These are phyloP conservation scores for Apiospora koreana DNA, from an alignment of 2,329 filamentous ascomycete species.

Conservation along the genomic window DNA sequence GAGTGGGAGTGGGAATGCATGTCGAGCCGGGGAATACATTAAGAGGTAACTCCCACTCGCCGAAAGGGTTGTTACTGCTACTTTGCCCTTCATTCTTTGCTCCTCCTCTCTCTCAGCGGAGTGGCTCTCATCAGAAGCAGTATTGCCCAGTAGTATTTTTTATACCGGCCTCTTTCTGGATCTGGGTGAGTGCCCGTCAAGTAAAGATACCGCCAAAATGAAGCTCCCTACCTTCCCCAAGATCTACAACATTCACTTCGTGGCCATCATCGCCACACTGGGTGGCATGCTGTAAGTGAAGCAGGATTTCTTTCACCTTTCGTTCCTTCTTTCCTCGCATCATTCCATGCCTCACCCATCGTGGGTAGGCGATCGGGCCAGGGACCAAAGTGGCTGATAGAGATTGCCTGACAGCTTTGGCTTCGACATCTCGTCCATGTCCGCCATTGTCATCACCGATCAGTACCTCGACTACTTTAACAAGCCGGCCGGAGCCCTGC, in stretches of 20 bases:
- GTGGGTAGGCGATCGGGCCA: neutral
- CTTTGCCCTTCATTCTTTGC: neutral
- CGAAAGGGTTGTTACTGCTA: neutral
- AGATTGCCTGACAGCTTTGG: conserved; percentile 36
- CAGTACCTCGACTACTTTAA: conserved; percentile 56
- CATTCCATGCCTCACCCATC: no score
- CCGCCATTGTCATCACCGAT: conserved; percentile 53
- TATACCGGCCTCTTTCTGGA: neutral
- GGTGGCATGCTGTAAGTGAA: conserved; percentile 47
- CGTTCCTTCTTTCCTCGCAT: neutral
- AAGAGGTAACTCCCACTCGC: neutral
- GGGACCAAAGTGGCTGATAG: neutral
- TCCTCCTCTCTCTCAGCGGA: neutral
- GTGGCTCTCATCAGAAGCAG: neutral
- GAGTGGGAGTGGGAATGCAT: neutral
- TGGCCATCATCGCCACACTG: conserved; percentile 52
- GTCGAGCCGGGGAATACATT: neutral
- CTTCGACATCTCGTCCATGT: conserved; percentile 61
- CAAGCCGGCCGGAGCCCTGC: conserved; percentile 44
- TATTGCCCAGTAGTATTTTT: neutral
- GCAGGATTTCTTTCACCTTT: neutral
- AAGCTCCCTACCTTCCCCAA: conserved; percentile 40
- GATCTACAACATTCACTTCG: conserved; percentile 55
- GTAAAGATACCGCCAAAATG: conserved; percentile 8
- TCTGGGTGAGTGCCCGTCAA: neutral